Conservation (phyloP, 1,284 basidiomycete genomes). For the Leccinum fallax region DNA sequence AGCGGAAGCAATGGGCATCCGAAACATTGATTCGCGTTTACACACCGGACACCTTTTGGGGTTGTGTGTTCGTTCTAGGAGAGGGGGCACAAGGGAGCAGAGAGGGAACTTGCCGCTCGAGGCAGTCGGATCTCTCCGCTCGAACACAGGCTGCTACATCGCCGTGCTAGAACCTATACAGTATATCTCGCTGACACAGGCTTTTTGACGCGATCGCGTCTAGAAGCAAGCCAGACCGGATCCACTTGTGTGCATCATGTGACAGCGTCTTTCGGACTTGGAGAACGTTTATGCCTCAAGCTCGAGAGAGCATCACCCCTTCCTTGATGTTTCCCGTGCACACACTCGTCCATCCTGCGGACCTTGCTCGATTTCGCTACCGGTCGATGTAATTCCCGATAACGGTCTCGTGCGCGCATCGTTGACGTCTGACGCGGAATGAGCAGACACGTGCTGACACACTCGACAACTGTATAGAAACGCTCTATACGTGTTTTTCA, state of each 20-base stretch:
- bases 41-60: conserved; percentile 4
- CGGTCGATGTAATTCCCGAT: conserved; percentile 26
- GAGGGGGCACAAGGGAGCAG: neutral
- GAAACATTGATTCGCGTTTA: conserved; percentile 3
- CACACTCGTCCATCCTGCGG: conserved; percentile 26
- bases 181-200: conserved; percentile 4
- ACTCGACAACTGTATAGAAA: conserved; percentile 2
- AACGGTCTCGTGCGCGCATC: conserved; percentile 21
- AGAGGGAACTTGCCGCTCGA: neutral
- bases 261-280: conserved; percentile 29
- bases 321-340: conserved; percentile 11
- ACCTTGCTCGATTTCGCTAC: conserved; percentile 13
- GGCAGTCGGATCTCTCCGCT: conserved; percentile 11
- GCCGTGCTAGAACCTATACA: conserved; percentile 4
- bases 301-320: conserved; percentile 9
- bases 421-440: conserved; percentile 13
- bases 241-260: conserved; percentile 10
- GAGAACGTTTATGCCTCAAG: conserved; percentile 33
- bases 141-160: conserved; percentile 1
- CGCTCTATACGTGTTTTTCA: conserved; percentile 29
- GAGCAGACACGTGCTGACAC: conserved; percentile 12
- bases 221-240: conserved; percentile 1
- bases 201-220: conserved; percentile 14
- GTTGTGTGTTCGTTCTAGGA: conserved; percentile 2
- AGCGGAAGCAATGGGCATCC: neutral